These are phyloP conservation scores for Podosphaera fusca DNA, from an alignment of 2,329 filamentous ascomycete genomes.

Conservation along the genomic window DNA sequence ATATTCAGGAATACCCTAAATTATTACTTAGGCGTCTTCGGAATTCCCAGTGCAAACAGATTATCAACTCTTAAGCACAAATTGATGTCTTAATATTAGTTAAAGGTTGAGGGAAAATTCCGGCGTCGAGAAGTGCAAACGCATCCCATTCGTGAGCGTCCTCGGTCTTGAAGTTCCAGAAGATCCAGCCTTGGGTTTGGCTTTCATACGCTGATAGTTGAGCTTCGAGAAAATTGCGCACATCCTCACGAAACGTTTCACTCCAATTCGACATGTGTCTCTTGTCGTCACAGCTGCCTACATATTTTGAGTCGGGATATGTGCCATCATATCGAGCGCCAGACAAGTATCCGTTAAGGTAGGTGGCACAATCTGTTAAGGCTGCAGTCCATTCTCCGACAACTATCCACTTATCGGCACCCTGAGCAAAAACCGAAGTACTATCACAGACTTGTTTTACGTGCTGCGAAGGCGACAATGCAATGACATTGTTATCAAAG, in stretches of 20 bases:
- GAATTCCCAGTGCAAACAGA: too few relatives aligned
- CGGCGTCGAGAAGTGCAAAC: slow-evolving; percentile 23
- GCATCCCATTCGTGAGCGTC: slow-evolving; percentile 28
- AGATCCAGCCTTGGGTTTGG: slow-evolving; percentile 29
- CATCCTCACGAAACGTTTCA: slow-evolving; percentile 22
- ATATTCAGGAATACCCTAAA: too few relatives aligned
- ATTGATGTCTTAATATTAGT: too few relatives aligned
- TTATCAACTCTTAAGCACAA: too few relatives aligned
- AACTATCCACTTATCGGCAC: slow-evolving; percentile 40
- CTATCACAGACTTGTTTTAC: slow-evolving; percentile 31
- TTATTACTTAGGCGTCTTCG: too few relatives aligned
- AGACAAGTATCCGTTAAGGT: slow-evolving; percentile 29
- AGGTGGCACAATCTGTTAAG: slow-evolving; percentile 35
- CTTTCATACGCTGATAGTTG: slow-evolving; percentile 28
- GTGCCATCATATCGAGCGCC: slow-evolving; percentile 35
- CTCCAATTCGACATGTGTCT: slow-evolving; percentile 24
- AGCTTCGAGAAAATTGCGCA: slow-evolving; percentile 28
- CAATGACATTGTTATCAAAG: slow-evolving; percentile 29
- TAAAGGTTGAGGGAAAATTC: slow-evolving; percentile 26
- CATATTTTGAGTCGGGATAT: slow-evolving; percentile 21
- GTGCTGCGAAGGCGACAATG: slow-evolving; percentile 27
- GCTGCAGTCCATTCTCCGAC: slow-evolving; percentile 48
- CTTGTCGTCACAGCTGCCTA: slow-evolving; percentile 31
- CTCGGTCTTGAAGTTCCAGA: slow-evolving; percentile 37
- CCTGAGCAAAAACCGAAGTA: slow-evolving; percentile 22